These are phyloP conservation scores for Phytophthora colocasiae DNA, from an alignment of 352 stramenopile species.

Conservation along the genomic window DNA sequence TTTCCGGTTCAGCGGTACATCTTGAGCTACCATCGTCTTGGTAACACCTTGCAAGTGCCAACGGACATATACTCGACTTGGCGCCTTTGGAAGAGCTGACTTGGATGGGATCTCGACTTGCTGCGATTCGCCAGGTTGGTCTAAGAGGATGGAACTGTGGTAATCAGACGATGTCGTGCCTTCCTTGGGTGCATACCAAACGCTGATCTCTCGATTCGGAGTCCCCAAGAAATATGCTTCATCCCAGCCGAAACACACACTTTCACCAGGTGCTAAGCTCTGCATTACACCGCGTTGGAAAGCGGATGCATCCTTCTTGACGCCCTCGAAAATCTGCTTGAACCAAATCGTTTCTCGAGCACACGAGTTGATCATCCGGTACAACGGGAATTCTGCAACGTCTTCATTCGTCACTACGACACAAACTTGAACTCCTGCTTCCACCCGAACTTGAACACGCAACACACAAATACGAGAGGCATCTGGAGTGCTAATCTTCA, in stretches of 20 bases:
- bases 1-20: slow-evolving; percentile 59
- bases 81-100: slow-evolving; percentile 30
- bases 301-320: slow-evolving; percentile 54
- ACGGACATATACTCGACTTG: slow-evolving; percentile 66
- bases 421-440: slow-evolving; percentile 76
- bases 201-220: slow-evolving; percentile 64
- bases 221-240: slow-evolving; percentile 82
- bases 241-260: slow-evolving; percentile 85
- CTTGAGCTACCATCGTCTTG: slow-evolving; percentile 84
- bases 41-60: slow-evolving; percentile 87
- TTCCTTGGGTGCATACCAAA: slow-evolving; percentile 60
- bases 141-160: slow-evolving; percentile 68
- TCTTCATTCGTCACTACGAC: slow-evolving; percentile 82
- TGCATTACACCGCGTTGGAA: slow-evolving; percentile 73
- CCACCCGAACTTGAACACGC: slow-evolving; percentile 80
- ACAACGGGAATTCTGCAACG: slow-evolving; percentile 64
- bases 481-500: slow-evolving; percentile 88
- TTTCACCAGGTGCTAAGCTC: slow-evolving; percentile 73
- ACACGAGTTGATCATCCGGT: slow-evolving; percentile 84
- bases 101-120: slow-evolving; percentile 66
- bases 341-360: slow-evolving; percentile 76
- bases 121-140: slow-evolving; percentile 73
- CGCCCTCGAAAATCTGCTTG: slow-evolving; percentile 81
- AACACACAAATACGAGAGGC: slow-evolving; percentile 82
- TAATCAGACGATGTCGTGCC: slow-evolving; percentile 44